phyloP scores from a whole-genome alignment of 257 asterid genomes.

The Striga asiatica region DNA sequence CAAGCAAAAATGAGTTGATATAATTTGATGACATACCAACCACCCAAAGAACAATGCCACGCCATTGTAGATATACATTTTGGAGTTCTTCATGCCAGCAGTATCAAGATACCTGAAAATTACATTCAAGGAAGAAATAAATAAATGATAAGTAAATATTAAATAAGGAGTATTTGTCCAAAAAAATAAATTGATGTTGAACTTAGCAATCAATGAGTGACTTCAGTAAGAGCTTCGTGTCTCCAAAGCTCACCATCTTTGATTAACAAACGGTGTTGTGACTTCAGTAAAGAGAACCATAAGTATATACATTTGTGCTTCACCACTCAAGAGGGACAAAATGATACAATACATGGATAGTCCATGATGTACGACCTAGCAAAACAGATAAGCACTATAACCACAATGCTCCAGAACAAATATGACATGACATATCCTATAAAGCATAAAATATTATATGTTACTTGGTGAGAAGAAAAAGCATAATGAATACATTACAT shows the following conservation, averaged over 20 bases:
- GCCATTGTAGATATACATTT: slow-evolving; percentile 58
- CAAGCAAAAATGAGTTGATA: slow-evolving; percentile 10
- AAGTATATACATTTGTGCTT: slow-evolving; percentile 65
- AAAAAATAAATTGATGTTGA: slow-evolving; percentile 1
- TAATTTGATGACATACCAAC: slow-evolving; percentile 55
- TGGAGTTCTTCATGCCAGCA: slow-evolving; percentile 64
- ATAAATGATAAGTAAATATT: too few relatives aligned
- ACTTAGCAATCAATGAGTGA: neutral
- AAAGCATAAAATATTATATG: neutral
- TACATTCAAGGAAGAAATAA: too few relatives aligned
- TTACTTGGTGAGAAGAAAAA: too few relatives aligned
- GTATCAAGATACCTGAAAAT: slow-evolving; percentile 75
- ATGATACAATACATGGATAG: slow-evolving; percentile 65
- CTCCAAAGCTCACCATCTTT: slow-evolving; percentile 61
- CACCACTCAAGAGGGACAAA: slow-evolving; percentile 75
- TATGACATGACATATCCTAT: neutral
- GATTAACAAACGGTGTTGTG: slow-evolving; percentile 89
- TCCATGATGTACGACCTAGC: slow-evolving; percentile 79
- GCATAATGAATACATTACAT: too few relatives aligned
- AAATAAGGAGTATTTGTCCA: neutral
- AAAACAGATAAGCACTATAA: slow-evolving; percentile 14
- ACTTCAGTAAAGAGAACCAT: slow-evolving; percentile 86
- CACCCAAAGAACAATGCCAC: slow-evolving; percentile 84
- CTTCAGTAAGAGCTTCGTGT: neutral
- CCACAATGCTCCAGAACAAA: neutral